Conservation (phyloP, 768 basidiomycete genomes). For the Russula compacta region DNA sequence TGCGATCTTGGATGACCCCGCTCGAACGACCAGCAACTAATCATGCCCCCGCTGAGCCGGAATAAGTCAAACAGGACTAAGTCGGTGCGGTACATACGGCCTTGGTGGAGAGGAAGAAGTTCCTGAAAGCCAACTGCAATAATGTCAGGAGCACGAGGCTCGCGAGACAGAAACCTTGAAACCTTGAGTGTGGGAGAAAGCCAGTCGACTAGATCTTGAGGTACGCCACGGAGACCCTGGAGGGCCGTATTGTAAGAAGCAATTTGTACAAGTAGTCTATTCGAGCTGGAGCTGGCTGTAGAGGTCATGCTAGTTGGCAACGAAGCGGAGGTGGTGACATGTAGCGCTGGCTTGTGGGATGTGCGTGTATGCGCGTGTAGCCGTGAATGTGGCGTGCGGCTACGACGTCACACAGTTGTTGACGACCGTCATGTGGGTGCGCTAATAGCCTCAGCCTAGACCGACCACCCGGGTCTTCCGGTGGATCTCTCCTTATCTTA, state of each 20-base stretch:
- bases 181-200: constrained; percentile 74
- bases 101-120: constrained; percentile 79
- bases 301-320: neutral
- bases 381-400: too few species aligned
- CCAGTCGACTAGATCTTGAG: constrained; percentile 90
- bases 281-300: constrained; percentile 12
- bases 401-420: too few species aligned
- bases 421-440: neutral
- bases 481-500: neutral
- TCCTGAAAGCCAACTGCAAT: constrained; percentile 93
- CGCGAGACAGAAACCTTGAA: constrained; percentile 57
- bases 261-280: constrained; percentile 57
- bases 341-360: neutral
- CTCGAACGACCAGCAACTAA: constrained; percentile 73
- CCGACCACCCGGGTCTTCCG: neutral
- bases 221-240: constrained; percentile 62
- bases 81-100: constrained; percentile 36
- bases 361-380: neutral
- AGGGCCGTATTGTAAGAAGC: constrained; percentile 90
- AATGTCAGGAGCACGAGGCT: constrained; percentile 69
- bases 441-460: neutral
- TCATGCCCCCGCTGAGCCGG: neutral
- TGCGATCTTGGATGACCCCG: constrained; percentile 56
- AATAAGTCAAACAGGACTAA: constrained; percentile 5
- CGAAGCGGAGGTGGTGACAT: neutral